Conservation (phyloP, 805 yeast genomes). For the Lipomyces kockii region DNA sequence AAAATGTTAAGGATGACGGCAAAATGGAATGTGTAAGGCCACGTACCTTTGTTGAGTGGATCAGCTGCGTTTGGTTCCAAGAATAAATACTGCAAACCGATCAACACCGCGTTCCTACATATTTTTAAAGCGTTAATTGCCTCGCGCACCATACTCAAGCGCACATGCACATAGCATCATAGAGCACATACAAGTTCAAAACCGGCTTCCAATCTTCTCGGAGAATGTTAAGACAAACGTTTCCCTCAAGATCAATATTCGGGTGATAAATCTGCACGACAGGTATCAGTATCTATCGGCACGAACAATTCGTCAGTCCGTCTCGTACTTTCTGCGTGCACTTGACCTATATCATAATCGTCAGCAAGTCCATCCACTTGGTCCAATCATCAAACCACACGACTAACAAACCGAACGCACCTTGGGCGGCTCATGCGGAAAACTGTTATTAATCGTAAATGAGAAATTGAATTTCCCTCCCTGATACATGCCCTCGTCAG, state of each 20-base stretch:
- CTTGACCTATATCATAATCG: constrained; percentile 34
- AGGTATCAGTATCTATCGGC: not conserved
- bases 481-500: constrained; percentile 73
- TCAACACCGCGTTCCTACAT: constrained; percentile 64
- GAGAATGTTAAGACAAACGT: constrained; percentile 86
- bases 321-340: constrained; percentile 41
- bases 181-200: constrained; percentile 55
- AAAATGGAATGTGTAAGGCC: not conserved
- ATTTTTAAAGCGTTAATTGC: not conserved
- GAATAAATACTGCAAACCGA: constrained; percentile 84
- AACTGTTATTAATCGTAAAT: constrained; percentile 68
- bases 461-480: constrained; percentile 73
- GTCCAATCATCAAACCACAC: not conserved
- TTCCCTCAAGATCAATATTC: constrained; percentile 87
- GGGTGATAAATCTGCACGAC: constrained; percentile 80
- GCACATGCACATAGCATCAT: not conserved
- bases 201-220: constrained; percentile 98
- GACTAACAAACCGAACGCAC: constrained; percentile 47
- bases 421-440: constrained; percentile 92
- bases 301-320: not conserved
- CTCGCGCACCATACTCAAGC: not conserved
- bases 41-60: constrained; percentile 75
- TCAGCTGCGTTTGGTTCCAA: constrained; percentile 90
- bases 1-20: not conserved
- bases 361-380: not conserved